phyloP scores from a whole-genome alignment of 148 eudicot genomes.

The Cornus kousa region DNA sequence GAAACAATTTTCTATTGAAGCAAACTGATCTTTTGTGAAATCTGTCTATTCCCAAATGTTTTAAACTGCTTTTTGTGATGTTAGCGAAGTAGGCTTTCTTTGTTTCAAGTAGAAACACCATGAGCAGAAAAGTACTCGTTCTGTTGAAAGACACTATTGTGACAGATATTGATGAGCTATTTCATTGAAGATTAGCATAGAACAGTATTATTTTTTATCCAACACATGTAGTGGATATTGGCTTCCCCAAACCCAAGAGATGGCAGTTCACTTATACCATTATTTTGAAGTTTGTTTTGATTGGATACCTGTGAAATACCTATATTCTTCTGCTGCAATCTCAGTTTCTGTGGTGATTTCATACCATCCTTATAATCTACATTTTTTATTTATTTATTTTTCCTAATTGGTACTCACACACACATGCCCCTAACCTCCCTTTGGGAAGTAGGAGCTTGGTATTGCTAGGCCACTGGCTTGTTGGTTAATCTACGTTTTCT shows the following conservation, averaged over 20 bases:
- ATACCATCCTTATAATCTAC: not conserved
- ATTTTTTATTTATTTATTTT: no score
- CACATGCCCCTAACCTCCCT: no score
- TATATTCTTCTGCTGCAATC: not conserved
- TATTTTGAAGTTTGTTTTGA: not conserved
- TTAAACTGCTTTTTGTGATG: not conserved
- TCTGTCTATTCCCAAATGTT: not conserved
- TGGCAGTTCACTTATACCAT: not conserved
- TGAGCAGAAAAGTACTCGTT: not conserved
- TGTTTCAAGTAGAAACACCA: not conserved
- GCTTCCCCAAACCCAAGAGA: not conserved
- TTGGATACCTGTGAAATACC: not conserved
- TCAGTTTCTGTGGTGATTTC: not conserved
- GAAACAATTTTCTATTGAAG: not conserved
- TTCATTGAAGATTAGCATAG: not conserved
- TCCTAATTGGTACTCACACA: no score
- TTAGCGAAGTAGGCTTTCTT: not conserved
- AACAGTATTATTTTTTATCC: not conserved
- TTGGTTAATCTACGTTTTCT: not conserved
- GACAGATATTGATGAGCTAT: not conserved
- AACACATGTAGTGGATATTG: not conserved
- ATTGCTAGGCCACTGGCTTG: no score
- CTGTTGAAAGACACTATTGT: not conserved
- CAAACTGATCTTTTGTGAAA: not conserved
- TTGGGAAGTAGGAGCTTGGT: no score